phyloP scores from a whole-genome alignment of 352 stramenopile genomes.

The Phytophthora citrophthora region DNA sequence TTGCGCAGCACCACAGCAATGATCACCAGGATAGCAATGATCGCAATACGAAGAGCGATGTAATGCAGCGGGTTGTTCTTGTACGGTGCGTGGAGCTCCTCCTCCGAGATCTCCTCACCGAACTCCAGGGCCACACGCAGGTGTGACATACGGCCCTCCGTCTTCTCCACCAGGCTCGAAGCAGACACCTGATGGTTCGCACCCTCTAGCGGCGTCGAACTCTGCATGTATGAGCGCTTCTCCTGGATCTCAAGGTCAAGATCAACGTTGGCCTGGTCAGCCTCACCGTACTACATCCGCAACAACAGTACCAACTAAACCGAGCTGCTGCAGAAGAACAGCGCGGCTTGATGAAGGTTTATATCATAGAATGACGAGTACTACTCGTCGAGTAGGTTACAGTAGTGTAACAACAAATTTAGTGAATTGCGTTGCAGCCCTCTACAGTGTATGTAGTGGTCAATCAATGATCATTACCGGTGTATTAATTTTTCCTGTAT shows the following conservation, averaged over 20 bases:
- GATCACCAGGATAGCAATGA: conserved; percentile 48
- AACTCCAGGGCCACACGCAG: conserved; percentile 22
- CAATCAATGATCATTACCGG: no score
- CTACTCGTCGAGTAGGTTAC: conserved; percentile 9
- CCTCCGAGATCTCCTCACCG: conserved; percentile 37
- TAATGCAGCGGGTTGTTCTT: conserved; percentile 21
- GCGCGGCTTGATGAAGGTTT: conserved; percentile 9
- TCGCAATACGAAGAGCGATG: conserved; percentile 27
- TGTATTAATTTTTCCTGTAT: no score
- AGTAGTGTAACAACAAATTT: conserved; percentile 5
- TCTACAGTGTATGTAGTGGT: no score
- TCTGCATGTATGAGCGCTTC: no score
- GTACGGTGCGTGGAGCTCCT: conserved; percentile 26
- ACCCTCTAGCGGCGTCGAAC: no score
- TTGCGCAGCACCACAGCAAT: conserved; percentile 44
- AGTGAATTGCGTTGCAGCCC: background rate
- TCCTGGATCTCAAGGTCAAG: no score
- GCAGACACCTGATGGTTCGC: no score
- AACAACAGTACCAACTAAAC: conserved; percentile 35
- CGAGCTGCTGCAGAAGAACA: conserved; percentile 5
- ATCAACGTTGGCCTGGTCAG: no score
- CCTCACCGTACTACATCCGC: conserved; percentile 59
- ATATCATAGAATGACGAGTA: conserved; percentile 16
- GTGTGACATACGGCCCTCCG: conserved; percentile 7
- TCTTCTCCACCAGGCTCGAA: conserved; percentile 21